These are phyloP conservation scores for Seiridium unicorne DNA, from an alignment of 2,329 filamentous ascomycete species.

Conservation along the genomic window DNA sequence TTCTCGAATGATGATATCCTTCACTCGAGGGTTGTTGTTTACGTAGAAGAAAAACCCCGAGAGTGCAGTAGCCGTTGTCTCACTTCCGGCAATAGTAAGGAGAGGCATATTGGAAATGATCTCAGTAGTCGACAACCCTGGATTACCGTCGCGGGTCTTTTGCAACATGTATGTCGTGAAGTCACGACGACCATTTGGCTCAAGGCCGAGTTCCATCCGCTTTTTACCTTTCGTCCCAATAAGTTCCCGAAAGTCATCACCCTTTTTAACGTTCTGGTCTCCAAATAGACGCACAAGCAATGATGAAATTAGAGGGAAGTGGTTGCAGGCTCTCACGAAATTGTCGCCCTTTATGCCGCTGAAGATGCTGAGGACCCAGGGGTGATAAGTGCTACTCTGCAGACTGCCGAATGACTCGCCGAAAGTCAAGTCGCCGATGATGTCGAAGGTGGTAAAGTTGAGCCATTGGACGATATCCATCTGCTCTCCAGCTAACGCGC, in stretches of 20 bases:
- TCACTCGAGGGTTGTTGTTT: neutral
- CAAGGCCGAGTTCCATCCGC: neutral
- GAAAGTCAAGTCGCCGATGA: slow-evolving; percentile 5
- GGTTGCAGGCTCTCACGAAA: neutral
- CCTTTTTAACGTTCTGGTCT: neutral
- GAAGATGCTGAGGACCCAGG: slow-evolving; percentile 13
- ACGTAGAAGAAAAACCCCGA: slow-evolving; percentile 8
- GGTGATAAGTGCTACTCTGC: slow-evolving; percentile 7
- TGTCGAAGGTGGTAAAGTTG: slow-evolving; percentile 3
- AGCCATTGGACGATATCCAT: slow-evolving; percentile 11
- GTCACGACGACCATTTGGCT: neutral
- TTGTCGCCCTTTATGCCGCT: neutral
- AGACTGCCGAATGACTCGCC: slow-evolving; percentile 6
- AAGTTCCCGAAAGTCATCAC: neutral
- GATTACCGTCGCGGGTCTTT: neutral
- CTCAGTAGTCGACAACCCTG: neutral
- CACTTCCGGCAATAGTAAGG: slow-evolving; percentile 6
- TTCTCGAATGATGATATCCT: slow-evolving; percentile 2
- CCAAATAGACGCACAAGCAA: neutral
- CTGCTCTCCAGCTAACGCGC: neutral
- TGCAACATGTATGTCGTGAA: slow-evolving; percentile 6
- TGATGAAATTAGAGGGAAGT: neutral
- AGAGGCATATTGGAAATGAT: slow-evolving; percentile 10
- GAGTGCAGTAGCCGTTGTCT: slow-evolving; percentile 9
- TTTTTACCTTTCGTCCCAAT: neutral